Evolutionary conservation across 345 rosid genomes (phyloP).

Genomic region (Laguncularia racemosa): DNA sequence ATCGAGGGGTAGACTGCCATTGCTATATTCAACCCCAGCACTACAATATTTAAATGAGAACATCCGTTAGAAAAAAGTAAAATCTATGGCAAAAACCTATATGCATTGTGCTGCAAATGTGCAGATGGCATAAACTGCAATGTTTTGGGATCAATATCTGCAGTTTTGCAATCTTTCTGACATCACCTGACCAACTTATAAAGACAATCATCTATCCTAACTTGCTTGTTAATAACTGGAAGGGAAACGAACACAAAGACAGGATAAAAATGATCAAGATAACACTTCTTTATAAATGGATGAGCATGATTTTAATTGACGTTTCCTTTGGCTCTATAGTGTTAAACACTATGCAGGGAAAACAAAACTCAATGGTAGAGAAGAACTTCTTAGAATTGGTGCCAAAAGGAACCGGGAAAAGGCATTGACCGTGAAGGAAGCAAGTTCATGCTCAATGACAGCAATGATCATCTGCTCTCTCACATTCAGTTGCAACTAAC

Average conservation of each 20-base stretch:
- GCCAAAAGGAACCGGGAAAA: too few relatives aligned
- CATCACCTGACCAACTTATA: not conserved
- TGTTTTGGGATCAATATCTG: too few relatives aligned
- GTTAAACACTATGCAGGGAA: not conserved
- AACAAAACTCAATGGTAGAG: not conserved
- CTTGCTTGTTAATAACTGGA: not conserved
- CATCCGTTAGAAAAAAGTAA: not conserved
- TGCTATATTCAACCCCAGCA: conserved; percentile 17
- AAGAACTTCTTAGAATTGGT: not conserved
- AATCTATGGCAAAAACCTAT: not conserved
- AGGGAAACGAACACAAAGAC: not conserved
- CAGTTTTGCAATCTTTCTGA: too few relatives aligned
- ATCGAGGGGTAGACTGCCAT: conserved; percentile 24
- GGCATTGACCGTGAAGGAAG: too few relatives aligned
- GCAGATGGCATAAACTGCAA: not conserved
- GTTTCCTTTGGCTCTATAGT: conserved; percentile 1
- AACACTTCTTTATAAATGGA: too few relatives aligned
- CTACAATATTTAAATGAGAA: conserved; percentile 11
- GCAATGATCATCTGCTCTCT: too few relatives aligned
- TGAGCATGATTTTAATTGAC: too few relatives aligned
- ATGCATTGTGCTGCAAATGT: not conserved
- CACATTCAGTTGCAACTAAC: too few relatives aligned
- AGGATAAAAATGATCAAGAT: not conserved
- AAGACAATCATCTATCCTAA: not conserved
- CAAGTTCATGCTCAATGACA: too few relatives aligned